phyloP scores from a whole-genome alignment of 306 rosid species.

The Acacia crassicarpa region DNA sequence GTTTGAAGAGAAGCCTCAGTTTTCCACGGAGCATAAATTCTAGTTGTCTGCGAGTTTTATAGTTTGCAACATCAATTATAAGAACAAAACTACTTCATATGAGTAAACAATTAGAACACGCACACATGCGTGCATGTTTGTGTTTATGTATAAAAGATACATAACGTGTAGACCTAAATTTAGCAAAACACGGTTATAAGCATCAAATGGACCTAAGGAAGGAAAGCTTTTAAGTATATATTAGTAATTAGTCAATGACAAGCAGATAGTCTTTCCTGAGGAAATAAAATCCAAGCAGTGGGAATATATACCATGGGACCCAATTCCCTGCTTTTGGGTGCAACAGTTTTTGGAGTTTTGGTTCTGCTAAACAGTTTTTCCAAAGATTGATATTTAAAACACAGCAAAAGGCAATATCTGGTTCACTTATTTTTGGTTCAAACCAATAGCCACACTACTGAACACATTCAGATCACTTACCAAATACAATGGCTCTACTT shows the following conservation, averaged over 20 bases:
- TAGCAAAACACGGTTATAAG: not conserved
- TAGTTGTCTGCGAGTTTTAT: slow-evolving; percentile 70
- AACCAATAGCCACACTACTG: not conserved
- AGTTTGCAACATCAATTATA: slow-evolving; percentile 12
- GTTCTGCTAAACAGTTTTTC: not conserved
- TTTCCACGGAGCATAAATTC: slow-evolving; percentile 88
- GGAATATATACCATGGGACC: not conserved
- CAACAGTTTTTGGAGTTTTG: not conserved
- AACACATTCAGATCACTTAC: not conserved
- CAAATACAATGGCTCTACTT: not conserved
- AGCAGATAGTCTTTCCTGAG: not conserved
- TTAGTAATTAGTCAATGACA: not conserved
- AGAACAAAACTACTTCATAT: slow-evolving; percentile 21
- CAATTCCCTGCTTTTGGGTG: not conserved
- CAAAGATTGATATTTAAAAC: not conserved
- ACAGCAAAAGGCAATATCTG: not conserved
- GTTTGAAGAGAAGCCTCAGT: slow-evolving; percentile 46
- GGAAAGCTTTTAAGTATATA: not conserved
- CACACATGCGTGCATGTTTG: not conserved
- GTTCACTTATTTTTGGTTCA: not conserved
- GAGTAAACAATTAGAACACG: not conserved
- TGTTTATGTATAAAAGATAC: not conserved
- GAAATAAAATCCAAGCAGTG: not conserved
- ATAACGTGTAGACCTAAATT: not conserved
- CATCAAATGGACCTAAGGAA: not conserved